Evolutionary conservation across 2,329 filamentous ascomycete genomes (phyloP).

Genomic region (Lecanosticta acicola): DNA sequence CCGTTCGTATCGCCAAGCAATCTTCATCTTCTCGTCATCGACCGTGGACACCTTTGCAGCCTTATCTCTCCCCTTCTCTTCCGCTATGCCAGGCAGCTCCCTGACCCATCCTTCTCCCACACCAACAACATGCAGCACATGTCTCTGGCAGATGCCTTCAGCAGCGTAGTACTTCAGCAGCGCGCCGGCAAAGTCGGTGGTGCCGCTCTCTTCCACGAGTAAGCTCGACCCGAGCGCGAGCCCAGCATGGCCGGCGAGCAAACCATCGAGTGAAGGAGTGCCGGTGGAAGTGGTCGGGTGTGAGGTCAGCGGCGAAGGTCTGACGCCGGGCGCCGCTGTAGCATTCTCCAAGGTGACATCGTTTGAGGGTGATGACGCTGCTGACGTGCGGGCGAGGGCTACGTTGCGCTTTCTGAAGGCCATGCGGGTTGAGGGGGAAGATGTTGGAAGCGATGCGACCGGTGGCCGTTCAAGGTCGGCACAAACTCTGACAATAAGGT

Average conservation of each 20-base stretch:
- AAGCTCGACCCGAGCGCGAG: constrained; percentile 75
- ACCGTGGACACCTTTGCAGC: constrained; percentile 30
- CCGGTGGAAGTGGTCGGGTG: constrained; percentile 87
- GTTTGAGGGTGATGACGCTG: not conserved
- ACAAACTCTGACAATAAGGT: too few relatives aligned
- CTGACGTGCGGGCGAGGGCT: constrained; percentile 11
- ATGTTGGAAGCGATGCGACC: too few relatives aligned
- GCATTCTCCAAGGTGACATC: not conserved
- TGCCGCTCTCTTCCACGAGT: constrained; percentile 80
- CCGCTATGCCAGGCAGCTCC: constrained; percentile 69
- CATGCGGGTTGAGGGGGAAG: too few relatives aligned
- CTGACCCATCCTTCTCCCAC: constrained; percentile 73
- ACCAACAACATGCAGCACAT: constrained; percentile 80
- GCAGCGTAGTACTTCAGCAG: constrained; percentile 85
- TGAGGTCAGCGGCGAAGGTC: constrained; percentile 84
- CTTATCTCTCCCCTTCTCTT: constrained; percentile 36
- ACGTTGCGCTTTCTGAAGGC: constrained; percentile 24
- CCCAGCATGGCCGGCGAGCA: constrained; percentile 81
- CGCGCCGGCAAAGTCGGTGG: constrained; percentile 86
- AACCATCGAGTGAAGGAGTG: constrained; percentile 73
- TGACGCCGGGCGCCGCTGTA: constrained; percentile 49
- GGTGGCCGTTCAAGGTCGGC: too few relatives aligned
- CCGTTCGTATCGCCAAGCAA: constrained; percentile 94
- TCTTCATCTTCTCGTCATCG: constrained; percentile 83
- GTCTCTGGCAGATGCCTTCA: constrained; percentile 86